phyloP scores from a whole-genome alignment of 1,284 basidiomycete species.

The Ceratobasidium sp. region DNA sequence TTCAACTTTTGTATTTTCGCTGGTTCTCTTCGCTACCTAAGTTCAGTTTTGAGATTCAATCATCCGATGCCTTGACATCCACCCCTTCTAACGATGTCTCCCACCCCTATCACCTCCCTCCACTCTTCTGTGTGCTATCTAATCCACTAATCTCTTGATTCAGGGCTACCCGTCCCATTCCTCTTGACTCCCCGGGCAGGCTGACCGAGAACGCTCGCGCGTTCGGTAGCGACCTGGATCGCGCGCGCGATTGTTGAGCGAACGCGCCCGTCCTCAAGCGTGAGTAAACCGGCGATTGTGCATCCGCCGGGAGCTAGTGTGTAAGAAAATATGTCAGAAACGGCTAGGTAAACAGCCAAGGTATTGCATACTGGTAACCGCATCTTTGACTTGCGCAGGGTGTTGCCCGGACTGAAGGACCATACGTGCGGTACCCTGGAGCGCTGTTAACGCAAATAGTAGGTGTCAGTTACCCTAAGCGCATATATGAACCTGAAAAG shows the following conservation, averaged over 20 bases:
- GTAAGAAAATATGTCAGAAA: neutral
- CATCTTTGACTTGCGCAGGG: slow-evolving; percentile 97
- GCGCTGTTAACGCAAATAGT: slow-evolving; percentile 63
- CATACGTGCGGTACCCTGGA: slow-evolving; percentile 98
- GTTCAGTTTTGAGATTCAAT: neutral
- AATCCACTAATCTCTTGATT: slow-evolving; percentile 14
- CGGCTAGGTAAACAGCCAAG: slow-evolving; percentile 41
- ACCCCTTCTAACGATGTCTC: neutral
- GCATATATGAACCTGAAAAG: slow-evolving; percentile 18
- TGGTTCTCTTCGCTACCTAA: neutral
- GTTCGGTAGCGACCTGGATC: slow-evolving; percentile 93
- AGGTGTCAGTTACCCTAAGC: slow-evolving; percentile 12
- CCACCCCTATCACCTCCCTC: neutral
- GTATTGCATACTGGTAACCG: slow-evolving; percentile 87
- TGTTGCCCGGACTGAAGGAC: slow-evolving; percentile 87
- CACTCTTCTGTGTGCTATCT: neutral
- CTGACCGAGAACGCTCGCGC: slow-evolving; percentile 82
- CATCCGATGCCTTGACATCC: no score
- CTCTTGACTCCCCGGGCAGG: slow-evolving; percentile 49
- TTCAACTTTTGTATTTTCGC: slow-evolving; percentile 13
- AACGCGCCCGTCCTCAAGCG: slow-evolving; percentile 93
- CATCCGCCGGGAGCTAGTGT: slow-evolving; percentile 92
- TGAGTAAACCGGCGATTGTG: slow-evolving; percentile 95
- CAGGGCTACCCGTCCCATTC: slow-evolving; percentile 34
- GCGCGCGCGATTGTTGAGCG: slow-evolving; percentile 95